Percentiles rank a stretch among this genome's conserved stretches.
Evolutionary conservation across 2,329 filamentous ascomycete species (phyloP).

Genomic region (Fusarium neocosmosporiellum): DNA sequence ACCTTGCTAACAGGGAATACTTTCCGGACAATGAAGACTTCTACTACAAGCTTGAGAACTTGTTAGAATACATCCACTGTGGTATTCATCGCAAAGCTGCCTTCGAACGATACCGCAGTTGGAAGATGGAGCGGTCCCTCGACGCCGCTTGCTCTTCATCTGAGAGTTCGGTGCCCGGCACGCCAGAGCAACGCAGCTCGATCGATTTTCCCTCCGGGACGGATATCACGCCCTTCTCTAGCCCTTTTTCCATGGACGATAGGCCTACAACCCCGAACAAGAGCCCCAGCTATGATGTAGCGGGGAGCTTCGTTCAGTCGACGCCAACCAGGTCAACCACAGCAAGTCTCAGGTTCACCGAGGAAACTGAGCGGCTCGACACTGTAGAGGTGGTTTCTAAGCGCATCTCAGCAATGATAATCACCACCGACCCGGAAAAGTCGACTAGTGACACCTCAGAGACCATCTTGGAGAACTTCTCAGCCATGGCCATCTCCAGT

Average conservation of each 20-base stretch:
- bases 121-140: not conserved
- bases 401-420: not conserved
- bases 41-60: not conserved
- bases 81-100: rapidly evolving
- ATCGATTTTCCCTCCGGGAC: slow-evolving; percentile 7
- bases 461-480: not conserved
- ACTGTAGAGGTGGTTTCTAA: not conserved
- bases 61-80: not conserved
- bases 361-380: not conserved
- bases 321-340: not conserved
- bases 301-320: not conserved
- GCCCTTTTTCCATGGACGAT: not conserved
- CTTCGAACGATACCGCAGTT: not conserved
- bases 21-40: not conserved
- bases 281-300: not conserved
- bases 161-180: slow-evolving; percentile 5
- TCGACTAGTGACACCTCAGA: not conserved
- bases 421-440: not conserved
- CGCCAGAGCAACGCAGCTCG: slow-evolving; percentile 5
- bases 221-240: slow-evolving; percentile 15
- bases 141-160: not conserved
- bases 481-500: not conserved
- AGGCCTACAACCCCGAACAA: not conserved
- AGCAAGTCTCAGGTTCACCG: rapidly evolving
- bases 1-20: not conserved